Base-by-base conservation (phyloP, 2,329 filamentous ascomycete genomes). In the Chaetomium sp. region DNA sequence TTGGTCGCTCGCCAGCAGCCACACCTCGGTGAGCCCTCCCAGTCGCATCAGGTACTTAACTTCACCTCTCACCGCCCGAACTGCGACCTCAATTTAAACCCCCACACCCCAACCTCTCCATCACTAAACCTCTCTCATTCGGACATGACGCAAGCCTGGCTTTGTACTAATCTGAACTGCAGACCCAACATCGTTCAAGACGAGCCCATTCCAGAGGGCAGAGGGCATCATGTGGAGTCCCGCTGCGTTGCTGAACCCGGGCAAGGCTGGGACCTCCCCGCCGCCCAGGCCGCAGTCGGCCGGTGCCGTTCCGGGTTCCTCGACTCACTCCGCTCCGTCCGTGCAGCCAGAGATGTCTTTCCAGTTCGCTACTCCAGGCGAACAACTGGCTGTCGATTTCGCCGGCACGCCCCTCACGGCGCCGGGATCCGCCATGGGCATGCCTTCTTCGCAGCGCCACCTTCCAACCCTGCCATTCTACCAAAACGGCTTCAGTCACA, bases 401-500 rank as follows among this genome's bases (percentile, higher is more conserved):
- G 72, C 74, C 4, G 74, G 72, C 5, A 71, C 74, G 23, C 72
- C 75, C 33, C 76, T 42, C 42, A 21, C 51, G 6, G 3, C 33
- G 6, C 2, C 50, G 25, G 59, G 29, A 13, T 2, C 35, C 19
- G 19, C 74, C 63, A 71, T 70, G 58, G 71, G 74, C 13, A 76
- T 75, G 57, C 80, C 74, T 25, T 31, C 12, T 25, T 50, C 45
- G 8, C 63, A 51, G 4, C 63, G 69, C 51, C 63, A 59, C 21
- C 47, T 56, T 10, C 66, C 66, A 7, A 66, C 64, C 35, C 65
- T 64, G 64, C 68, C 68, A 50, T 62, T 68, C 29, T 69, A 67
- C 47, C 66, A 70, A 27, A 75, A 73, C 58, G 84, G 85, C 29
- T 82, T 86, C 69, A 81, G 83, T 10, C 78, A 78, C 62, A 86